Evolutionary conservation across 805 yeast genomes (phyloP), one percentile per base, ranked within the genome.

Genomic region (Candida pseudofarinosa): DNA sequence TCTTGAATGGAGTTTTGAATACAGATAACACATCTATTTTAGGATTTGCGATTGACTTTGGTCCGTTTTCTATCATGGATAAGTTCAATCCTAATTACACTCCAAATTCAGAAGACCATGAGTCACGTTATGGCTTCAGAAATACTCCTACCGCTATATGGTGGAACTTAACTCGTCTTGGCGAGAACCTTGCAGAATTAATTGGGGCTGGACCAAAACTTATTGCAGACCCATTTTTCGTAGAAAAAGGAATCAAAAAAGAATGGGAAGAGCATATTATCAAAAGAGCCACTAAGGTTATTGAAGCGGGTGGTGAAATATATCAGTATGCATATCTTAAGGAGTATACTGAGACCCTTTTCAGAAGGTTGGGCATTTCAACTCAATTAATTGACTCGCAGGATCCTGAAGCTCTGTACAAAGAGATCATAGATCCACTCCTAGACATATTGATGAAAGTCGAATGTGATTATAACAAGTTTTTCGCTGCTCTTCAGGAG

Each of bases 31-130:
- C 97, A 1, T 87, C 96, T 0, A 73, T 91, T n/a, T 56, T 84
- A 35, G 99, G 99, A 0, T 67, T 89, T 8, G 79, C 96, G 0
- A 77, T 93, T 62, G 99, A 91, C 62, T 93, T 84, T 62, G 99
- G 98, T 2, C 98, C 99, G 0, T 93, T 87, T 65, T 86, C 95
- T 15, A 85, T 89, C 46, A 76, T 90, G 84, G 97, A 90, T 56
- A 78, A 76, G 37, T 91, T 83, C 58, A 82, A 88, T 54, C 90
- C 95, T 13, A 62, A 74, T 38, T 91, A 76, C 56, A 86, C 97
- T 0, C 91, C 98, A 1, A 91, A 93, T 58, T 88, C 88, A 43
- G 97, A 89, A 56, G 99, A 93, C 61, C 75, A 73, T 35, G 65
- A 69, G 38, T 59, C 69, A 14, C 71, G 97, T 36, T 91, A 93